These are phyloP conservation scores for Malus sylvestris DNA, from an alignment of 306 rosid genomes.

Conservation along the genomic window DNA sequence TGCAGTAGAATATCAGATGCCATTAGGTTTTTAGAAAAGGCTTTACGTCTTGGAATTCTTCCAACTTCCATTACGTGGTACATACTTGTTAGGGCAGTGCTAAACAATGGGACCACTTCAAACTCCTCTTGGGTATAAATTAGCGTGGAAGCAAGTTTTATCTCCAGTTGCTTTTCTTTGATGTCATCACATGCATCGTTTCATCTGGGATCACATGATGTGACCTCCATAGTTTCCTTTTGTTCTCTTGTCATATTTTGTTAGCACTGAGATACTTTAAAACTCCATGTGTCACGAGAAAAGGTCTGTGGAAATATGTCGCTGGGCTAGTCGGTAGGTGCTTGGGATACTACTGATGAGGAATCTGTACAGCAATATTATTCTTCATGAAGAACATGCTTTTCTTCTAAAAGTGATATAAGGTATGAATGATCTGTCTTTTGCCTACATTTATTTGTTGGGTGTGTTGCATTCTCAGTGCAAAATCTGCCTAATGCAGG, in stretches of 20 bases:
- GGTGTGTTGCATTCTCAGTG: slow-evolving; percentile 2
- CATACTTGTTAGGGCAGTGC: slow-evolving; percentile 79
- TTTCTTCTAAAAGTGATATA: background rate
- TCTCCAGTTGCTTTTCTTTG: background rate
- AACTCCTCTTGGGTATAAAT: slow-evolving; percentile 16
- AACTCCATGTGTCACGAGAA: background rate
- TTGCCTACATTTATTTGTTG: background rate
- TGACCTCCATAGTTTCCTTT: background rate
- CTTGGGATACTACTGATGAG: background rate
- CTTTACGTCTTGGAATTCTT: slow-evolving; percentile 57
- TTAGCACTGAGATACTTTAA: background rate
- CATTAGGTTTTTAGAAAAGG: slow-evolving; percentile 45
- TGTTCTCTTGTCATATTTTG: background rate
- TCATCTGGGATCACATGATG: background rate
- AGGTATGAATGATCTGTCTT: background rate
- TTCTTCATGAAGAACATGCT: background rate
- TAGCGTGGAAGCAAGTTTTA: slow-evolving; percentile 5
- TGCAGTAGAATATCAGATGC: slow-evolving; percentile 66
- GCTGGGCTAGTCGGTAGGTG: background rate
- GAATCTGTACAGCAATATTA: background rate
- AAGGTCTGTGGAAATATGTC: background rate
- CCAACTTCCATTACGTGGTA: slow-evolving; percentile 80
- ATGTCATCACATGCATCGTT: background rate
- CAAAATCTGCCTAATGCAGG: slow-evolving; percentile 12
- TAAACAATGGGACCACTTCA: slow-evolving; percentile 24